Conservation (phyloP, 139 green algal genomes). For the Auxenochlorella protothecoides region DNA sequence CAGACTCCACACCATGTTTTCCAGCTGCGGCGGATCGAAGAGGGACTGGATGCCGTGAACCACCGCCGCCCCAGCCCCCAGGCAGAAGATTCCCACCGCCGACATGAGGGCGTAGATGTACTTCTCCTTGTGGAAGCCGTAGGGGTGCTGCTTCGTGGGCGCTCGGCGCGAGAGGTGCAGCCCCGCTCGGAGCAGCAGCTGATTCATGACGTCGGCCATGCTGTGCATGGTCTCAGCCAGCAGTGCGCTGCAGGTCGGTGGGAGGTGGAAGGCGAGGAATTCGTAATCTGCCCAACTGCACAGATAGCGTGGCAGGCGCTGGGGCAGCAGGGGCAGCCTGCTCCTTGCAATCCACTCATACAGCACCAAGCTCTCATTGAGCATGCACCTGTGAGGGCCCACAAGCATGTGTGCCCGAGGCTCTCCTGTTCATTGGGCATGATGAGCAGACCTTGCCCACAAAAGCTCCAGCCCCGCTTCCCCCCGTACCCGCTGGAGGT, state of each 20-base stretch:
- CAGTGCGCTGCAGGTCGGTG: constrained; percentile 46
- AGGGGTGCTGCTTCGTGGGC: constrained; percentile 66
- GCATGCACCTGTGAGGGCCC: background rate
- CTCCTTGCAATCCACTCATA: background rate
- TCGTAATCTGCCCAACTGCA: background rate
- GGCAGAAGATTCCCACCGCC: constrained; percentile 88
- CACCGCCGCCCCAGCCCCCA: constrained; percentile 73
- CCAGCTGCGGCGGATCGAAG: constrained; percentile 27
- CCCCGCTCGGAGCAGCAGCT: constrained; percentile 70
- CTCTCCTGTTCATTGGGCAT: too few relatives aligned
- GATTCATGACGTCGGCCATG: constrained; percentile 77
- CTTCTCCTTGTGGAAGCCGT: constrained; percentile 83
- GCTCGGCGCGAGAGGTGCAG: constrained; percentile 44
- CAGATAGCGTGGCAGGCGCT: background rate
- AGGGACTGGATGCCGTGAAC: constrained; percentile 66
- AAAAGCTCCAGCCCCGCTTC: too few relatives aligned
- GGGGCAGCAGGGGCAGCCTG: background rate
- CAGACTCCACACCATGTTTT: constrained; percentile 23
- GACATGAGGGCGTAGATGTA: constrained; percentile 85
- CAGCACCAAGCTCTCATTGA: background rate
- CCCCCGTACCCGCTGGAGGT: constrained; percentile 35
- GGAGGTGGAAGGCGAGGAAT: too few relatives aligned
- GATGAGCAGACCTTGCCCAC: too few relatives aligned
- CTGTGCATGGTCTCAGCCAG: constrained; percentile 83
- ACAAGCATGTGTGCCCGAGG: background rate